A percentile compares a stretch with the other conserved stretches of the same genome.
These are phyloP conservation scores for Phialocephala sp. DNA, from an alignment of 2,329 filamentous ascomycete species.

Conservation along the genomic window DNA sequence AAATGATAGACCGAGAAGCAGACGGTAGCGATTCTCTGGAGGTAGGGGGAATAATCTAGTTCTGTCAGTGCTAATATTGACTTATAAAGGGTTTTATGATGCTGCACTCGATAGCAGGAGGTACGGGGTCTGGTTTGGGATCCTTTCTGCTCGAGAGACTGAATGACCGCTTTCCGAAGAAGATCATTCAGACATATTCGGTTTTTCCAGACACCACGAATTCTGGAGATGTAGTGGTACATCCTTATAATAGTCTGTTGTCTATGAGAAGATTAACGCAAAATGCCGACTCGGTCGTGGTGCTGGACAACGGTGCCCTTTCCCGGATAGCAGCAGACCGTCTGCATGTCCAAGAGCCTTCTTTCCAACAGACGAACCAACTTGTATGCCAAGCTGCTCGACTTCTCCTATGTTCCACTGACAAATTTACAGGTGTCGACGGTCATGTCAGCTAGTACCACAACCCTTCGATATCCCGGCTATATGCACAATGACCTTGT, in stretches of 20 bases:
- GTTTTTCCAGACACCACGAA: constrained; percentile 95
- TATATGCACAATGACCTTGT: constrained; percentile 99
- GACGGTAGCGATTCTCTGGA: constrained; percentile 98
- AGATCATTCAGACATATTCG: constrained; percentile 98
- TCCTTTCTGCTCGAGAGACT: constrained; percentile 93
- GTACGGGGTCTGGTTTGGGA: constrained; percentile 93
- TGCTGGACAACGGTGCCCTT: constrained; percentile 93
- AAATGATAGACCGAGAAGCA: constrained; percentile 98
- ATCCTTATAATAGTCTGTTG: constrained; percentile 96
- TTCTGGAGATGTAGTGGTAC: constrained; percentile 88
- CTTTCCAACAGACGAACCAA: constrained; percentile 97
- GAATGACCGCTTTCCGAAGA: constrained; percentile 98
- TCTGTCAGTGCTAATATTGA: constrained; percentile 33
- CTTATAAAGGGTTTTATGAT: constrained; percentile 86
- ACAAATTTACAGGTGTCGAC: constrained; percentile 73
- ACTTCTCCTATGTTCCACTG: constrained; percentile 12
- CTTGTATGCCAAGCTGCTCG: constrained; percentile 58
- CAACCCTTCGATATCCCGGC: constrained; percentile 92
- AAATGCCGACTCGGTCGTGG: constrained; percentile 96
- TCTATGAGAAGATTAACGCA: constrained; percentile 90
- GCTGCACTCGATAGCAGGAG: constrained; percentile 95
- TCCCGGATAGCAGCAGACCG: constrained; percentile 93
- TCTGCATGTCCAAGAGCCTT: constrained; percentile 92
- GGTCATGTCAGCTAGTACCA: constrained; percentile 98
- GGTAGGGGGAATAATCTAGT: constrained; percentile 51